Conservation (phyloP, 2,329 filamentous ascomycete genomes). For the Stagonosporopsis chrysanthemi region DNA sequence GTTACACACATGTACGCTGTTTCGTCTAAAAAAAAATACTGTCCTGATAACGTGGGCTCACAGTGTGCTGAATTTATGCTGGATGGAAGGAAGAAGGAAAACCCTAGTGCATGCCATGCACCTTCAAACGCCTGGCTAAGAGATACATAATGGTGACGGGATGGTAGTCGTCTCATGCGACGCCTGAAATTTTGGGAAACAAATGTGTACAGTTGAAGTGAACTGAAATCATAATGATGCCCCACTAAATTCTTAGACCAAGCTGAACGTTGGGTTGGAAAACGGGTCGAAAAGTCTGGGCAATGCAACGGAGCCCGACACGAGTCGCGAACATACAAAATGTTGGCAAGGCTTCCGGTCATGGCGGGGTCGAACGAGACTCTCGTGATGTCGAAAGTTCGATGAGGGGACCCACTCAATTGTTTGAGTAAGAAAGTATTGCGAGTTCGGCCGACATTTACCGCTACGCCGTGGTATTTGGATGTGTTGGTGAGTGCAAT, state of each 20-base stretch:
- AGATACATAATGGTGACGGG: slow-evolving; percentile 17
- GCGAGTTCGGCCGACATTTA: slow-evolving; percentile 28
- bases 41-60: slow-evolving; percentile 2
- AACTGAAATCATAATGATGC: slow-evolving; percentile 12
- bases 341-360: slow-evolving; percentile 2
- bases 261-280: slow-evolving; percentile 13
- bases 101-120: slow-evolving; percentile 9
- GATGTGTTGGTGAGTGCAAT: neutral
- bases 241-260: slow-evolving; percentile 7
- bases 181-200: neutral
- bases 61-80: neutral
- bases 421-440: slow-evolving; percentile 20
- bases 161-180: neutral
- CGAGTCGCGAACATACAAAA: neutral
- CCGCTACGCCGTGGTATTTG: slow-evolving; percentile 14
- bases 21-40: slow-evolving; percentile 10
- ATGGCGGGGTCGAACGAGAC: slow-evolving; percentile 18
- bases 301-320: slow-evolving; percentile 6
- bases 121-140: slow-evolving; percentile 22
- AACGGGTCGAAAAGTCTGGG: slow-evolving; percentile 5
- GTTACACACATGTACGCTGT: slow-evolving; percentile 12
- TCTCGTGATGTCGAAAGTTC: slow-evolving; percentile 19
- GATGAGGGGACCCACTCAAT: slow-evolving; percentile 26
- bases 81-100: neutral
- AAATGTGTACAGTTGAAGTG: slow-evolving; percentile 13